A percentile compares a stretch with the other conserved stretches of the same genome.
phyloP scores from a whole-genome alignment of 2,329 filamentous ascomycete genomes.

The Paraphoma sp. region DNA sequence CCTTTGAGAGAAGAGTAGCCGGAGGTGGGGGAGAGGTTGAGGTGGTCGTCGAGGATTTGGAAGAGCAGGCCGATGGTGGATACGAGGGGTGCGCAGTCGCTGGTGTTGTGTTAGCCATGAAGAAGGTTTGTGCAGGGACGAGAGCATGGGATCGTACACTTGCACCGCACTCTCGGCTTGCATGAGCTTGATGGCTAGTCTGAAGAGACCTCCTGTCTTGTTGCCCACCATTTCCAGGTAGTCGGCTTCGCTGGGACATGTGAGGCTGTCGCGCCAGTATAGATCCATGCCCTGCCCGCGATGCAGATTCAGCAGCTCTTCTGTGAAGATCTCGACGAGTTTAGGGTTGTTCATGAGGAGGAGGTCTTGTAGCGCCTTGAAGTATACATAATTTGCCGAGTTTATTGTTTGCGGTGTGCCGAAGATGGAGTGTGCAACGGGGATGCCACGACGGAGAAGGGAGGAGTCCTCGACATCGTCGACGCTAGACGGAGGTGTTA shows the following conservation, averaged over 20 bases:
- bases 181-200: conserved; percentile 86
- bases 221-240: conserved; percentile 95
- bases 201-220: conserved; percentile 88
- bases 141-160: conserved; percentile 44
- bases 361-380: conserved; percentile 77
- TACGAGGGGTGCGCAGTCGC: conserved; percentile 82
- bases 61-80: conserved; percentile 86
- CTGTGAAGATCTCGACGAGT: conserved; percentile 74
- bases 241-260: conserved; percentile 83
- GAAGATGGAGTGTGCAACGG: conserved; percentile 84
- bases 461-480: conserved; percentile 90
- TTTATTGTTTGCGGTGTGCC: conserved; percentile 90
- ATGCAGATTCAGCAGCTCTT: conserved; percentile 85
- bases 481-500: conserved; percentile 50
- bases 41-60: conserved; percentile 93
- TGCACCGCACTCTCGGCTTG: conserved; percentile 69
- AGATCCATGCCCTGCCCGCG: conserved; percentile 90
- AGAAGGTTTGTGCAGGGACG: neutral
- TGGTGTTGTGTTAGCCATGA: conserved; percentile 20
- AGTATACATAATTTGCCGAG: conserved; percentile 89
- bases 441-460: conserved; percentile 75
- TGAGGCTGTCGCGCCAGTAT: conserved; percentile 86
- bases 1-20: conserved; percentile 87
- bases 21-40: conserved; percentile 70
- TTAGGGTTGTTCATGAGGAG: conserved; percentile 72